A percentile compares a stretch with the other conserved stretches of the same genome.
These are phyloP conservation scores for Cladophialophora yegresii DNA, from an alignment of 2,329 filamentous ascomycete genomes.

Conservation along the genomic window DNA sequence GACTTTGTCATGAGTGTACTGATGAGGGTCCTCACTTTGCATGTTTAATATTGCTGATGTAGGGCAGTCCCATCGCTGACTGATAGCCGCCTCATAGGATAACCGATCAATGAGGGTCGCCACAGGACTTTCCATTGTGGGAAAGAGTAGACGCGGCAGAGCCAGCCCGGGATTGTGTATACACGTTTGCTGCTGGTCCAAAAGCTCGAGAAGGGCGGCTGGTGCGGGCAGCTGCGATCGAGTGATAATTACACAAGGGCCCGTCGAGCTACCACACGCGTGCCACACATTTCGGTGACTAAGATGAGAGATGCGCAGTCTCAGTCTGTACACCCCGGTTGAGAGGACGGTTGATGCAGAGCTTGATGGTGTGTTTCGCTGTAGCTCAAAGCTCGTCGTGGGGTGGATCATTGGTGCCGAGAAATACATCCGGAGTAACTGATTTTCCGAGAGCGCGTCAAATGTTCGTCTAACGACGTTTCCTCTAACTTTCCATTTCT, in stretches of 20 bases:
- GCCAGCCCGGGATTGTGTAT: no score
- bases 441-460: neutral
- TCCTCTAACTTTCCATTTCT: neutral
- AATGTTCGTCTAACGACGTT: neutral
- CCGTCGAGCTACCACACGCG: neutral
- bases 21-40: neutral
- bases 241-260: neutral
- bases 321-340: neutral
- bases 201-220: no score
- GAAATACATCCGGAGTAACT: neutral
- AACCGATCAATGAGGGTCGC: no score
- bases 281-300: neutral
- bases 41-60: neutral
- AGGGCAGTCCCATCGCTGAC: neutral
- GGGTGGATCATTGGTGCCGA: neutral
- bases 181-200: no score
- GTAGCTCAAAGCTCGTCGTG: neutral
- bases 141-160: no score
- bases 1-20: neutral
- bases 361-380: neutral
- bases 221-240: neutral
- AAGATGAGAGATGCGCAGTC: neutral
- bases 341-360: neutral
- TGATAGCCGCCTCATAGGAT: neutral
- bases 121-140: no score